Evolutionary conservation across 169 alveolate genomes (phyloP), one percentile per base, ranked within the genome.

Genomic region (Plasmodium billcollinsi): DNA sequence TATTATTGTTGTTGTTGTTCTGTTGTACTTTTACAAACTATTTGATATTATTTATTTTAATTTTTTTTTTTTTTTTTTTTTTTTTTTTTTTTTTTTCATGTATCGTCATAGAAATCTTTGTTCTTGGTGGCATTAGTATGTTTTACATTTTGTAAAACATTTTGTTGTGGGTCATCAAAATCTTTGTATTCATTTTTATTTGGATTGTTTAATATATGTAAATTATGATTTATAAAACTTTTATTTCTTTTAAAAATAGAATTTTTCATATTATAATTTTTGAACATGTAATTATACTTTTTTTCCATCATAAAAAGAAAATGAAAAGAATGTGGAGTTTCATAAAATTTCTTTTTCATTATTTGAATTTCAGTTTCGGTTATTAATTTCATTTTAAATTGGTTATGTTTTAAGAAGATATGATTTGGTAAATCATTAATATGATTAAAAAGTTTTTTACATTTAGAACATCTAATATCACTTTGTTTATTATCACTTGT

Each of bases 351-450:
- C 29, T 69, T 83, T 26, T 83, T 29, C 91, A 83, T 83, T 54
- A 83, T 83, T 61, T 83, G 59, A 20, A 50, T 73, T 69, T 83
- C 91, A 9, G 91, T 63, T 69, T 83, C 91, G 12, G 91, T 83
- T 33, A 83, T 83, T 58, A 83, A 72, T 43, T 69, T 67, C 56
- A 83, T 56, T 58, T 83, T 83, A 56, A 70, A 15, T 83, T 83
- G 91, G 52, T 29, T 70, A 15, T 83, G 91, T 43, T 83, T 83
- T 21, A 69, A 69, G 52, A 83, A 83, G 26, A 83, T 83, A 61
- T 83, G 91, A 72, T 83, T 83, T 15, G 91, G 91, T n/a, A 83
- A 80, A 62, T 83, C 91, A 14, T 45, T 83, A 54, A 83, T 83
- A 47, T 58, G 56, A 39, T 69, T 47, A 47, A 83, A 83, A 39